A percentile compares a stretch with the other conserved stretches of the same genome.
phyloP scores from a whole-genome alignment of 768 basidiomycete genomes.

The Cystofilobasidium ferigula region DNA sequence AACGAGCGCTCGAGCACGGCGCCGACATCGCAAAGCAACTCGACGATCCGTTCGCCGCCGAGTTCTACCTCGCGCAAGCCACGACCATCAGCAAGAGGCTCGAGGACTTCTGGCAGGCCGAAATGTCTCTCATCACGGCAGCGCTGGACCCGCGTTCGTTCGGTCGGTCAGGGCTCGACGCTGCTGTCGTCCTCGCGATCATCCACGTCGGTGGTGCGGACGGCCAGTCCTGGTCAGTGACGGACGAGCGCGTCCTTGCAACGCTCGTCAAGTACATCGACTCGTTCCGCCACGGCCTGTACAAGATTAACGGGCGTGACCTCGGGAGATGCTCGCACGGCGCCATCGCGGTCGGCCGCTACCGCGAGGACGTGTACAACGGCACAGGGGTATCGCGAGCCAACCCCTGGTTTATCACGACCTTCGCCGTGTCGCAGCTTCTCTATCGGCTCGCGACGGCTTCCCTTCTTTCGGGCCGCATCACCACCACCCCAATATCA shows the following conservation, averaged over 20 bases:
- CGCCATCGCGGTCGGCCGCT: conserved; percentile 35
- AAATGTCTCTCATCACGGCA: conserved; percentile 17
- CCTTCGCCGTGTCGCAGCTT: conserved; percentile 13
- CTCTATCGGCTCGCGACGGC: conserved; percentile 3
- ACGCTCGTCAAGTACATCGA: conserved; percentile 33
- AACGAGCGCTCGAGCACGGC: conserved; percentile 34
- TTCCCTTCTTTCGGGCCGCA: not conserved
- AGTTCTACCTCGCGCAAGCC: conserved; percentile 30
- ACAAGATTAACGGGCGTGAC: conserved; percentile 32
- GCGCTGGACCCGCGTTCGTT: conserved; percentile 13
- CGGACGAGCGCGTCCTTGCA: conserved; percentile 29
- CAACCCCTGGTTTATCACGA: conserved; percentile 36
- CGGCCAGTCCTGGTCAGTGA: conserved; percentile 4
- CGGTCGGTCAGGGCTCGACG: conserved; percentile 32
- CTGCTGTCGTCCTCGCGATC: conserved; percentile 34
- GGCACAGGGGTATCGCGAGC: conserved; percentile 34
- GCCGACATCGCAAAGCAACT: conserved; percentile 31
- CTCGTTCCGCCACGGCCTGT: conserved; percentile 33
- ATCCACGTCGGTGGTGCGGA: conserved; percentile 27
- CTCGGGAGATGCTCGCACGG: conserved; percentile 18
- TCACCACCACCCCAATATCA: conserved; percentile 7
- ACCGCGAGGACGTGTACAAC: conserved; percentile 38
- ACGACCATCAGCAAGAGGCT: conserved; percentile 23
- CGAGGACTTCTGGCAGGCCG: conserved; percentile 30
- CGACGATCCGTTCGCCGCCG: conserved; percentile 31